A percentile compares a stretch with the other conserved stretches of the same genome.
Conservation (phyloP, 2,329 filamentous ascomycete genomes). For the Colletotrichum falcatum region DNA sequence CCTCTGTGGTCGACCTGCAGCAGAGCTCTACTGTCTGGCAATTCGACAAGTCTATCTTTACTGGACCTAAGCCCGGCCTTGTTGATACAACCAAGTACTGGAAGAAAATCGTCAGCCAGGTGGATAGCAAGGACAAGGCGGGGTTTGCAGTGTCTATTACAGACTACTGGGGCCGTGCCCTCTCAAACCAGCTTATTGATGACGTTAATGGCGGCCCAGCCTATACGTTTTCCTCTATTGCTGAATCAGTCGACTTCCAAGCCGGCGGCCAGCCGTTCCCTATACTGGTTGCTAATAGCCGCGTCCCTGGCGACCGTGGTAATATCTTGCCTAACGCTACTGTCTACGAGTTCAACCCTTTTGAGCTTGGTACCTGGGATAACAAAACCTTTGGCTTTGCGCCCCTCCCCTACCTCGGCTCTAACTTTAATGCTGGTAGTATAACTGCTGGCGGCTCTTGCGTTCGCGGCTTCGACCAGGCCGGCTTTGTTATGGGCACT, state of each 20-base stretch:
- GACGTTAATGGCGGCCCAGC: slow-evolving; percentile 77
- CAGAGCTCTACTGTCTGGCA: slow-evolving; percentile 54
- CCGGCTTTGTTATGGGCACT: slow-evolving; percentile 84
- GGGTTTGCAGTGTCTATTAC: slow-evolving; percentile 75
- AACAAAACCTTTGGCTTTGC: slow-evolving; percentile 69
- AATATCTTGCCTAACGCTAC: slow-evolving; percentile 67
- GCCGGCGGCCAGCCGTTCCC: slow-evolving; percentile 60
- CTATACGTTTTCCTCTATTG: slow-evolving; percentile 83
- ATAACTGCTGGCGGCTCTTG: slow-evolving; percentile 58
- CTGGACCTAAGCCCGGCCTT: slow-evolving; percentile 53
- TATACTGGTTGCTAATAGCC: slow-evolving; percentile 62
- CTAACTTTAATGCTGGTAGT: slow-evolving; percentile 65
- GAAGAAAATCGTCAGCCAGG: slow-evolving; percentile 50
- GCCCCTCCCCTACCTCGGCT: slow-evolving; percentile 70
- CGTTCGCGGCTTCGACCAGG: slow-evolving; percentile 78
- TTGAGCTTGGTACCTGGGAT: slow-evolving; percentile 75
- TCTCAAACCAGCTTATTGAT: slow-evolving; percentile 89
- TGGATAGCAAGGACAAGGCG: slow-evolving; percentile 51
- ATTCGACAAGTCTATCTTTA: slow-evolving; percentile 56
- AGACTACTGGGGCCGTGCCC: slow-evolving; percentile 88
- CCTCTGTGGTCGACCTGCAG: slow-evolving; percentile 70
- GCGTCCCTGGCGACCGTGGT: slow-evolving; percentile 56
- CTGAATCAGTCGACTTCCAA: slow-evolving; percentile 54
- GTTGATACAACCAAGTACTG: slow-evolving; percentile 52
- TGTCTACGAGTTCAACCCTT: slow-evolving; percentile 74